Base-by-base conservation (phyloP, 2,329 filamentous ascomycete species). In the Aphanoascus verrucosus region DNA sequence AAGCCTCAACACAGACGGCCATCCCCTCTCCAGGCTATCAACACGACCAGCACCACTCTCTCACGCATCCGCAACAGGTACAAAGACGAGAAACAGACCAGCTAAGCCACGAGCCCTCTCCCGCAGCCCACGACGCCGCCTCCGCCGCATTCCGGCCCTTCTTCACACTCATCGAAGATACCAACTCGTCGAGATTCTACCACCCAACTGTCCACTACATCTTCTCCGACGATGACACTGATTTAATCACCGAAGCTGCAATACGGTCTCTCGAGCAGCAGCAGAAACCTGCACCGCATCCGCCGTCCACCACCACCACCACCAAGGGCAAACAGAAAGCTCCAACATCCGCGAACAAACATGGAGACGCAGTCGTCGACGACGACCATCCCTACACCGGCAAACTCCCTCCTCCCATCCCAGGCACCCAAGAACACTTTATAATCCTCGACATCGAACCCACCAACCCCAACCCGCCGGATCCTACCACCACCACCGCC, bases 121-220 rank as follows among this genome's bases (percentile, higher is more conserved):
- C 32, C 9, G 35, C 42, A 31, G 42, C 55, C 45, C 58, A 52
- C 52, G 15, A 31, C 55, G n/a, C 55, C 58, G 3, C 56, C 55
- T 11, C 56, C 32, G 31, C 57, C 11, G 6, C 72, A 2, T 91
- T 94, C 68, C 77, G 82, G 43, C 87, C 88, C 1, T 85, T 95
- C 73, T 96, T 95, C 74, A 85, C 88, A 0, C 75, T 96, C 41
- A 77, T 97, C 59, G 82, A 87, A 64, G 89, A 95, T 67, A 72
- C 78, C 9, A 78, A 81, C n/a, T 83, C 80, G 7, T 78, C 81
- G 61, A 80, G 86, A 44, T 86, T 88, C 57, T 78, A 88, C 62
- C 90, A 97, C 66, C 93, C 91, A 1, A 82, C 81, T 51, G 82
- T 95, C 1, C 88, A 91, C 72, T 97, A 97, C 72, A 79, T 97